A percentile compares a stretch with the other conserved stretches of the same genome.
Evolutionary conservation across 202 grass and related monocot genomes (phyloP).

Genomic region (Carex arenaria): DNA sequence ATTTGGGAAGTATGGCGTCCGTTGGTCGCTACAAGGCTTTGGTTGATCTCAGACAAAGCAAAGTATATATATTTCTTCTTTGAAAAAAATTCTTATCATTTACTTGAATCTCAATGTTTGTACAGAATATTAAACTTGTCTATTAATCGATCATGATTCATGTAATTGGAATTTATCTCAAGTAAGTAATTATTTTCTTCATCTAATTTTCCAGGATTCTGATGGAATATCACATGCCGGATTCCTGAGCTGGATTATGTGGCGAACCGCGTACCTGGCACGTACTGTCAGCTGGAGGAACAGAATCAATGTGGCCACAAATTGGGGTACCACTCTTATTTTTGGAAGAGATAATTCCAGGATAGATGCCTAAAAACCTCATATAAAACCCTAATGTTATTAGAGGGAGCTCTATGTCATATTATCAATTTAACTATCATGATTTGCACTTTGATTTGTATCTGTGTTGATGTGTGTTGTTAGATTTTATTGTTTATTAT

Average conservation of each 20-base stretch:
- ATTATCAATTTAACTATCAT: not conserved
- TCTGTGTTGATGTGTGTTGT: not conserved
- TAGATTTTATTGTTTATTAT: not conserved
- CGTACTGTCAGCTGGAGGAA: conserved; percentile 83
- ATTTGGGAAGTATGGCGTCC: conserved; percentile 92
- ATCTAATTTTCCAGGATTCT: conserved; percentile 28
- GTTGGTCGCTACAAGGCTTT: conserved; percentile 89
- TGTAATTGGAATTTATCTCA: not conserved
- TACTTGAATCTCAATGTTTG: not conserved
- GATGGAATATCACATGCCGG: conserved; percentile 60
- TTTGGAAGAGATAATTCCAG: conserved; percentile 72
- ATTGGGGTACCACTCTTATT: conserved; percentile 65
- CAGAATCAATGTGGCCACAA: conserved; percentile 71
- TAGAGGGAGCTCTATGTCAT: not conserved
- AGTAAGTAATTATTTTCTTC: not conserved
- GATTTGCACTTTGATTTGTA: no score
- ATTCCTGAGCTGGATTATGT: conserved; percentile 73
- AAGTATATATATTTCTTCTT: conserved; percentile 31
- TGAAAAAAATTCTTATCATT: not conserved
- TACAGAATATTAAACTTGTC: not conserved
- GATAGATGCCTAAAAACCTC: conserved; percentile 28
- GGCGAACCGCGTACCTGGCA: conserved; percentile 78
- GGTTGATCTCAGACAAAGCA: conserved; percentile 84
- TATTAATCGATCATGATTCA: not conserved
- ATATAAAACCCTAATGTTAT: not conserved